phyloP scores from a whole-genome alignment of 192 early-diverging fungal species.

The Coemansia sp. region DNA sequence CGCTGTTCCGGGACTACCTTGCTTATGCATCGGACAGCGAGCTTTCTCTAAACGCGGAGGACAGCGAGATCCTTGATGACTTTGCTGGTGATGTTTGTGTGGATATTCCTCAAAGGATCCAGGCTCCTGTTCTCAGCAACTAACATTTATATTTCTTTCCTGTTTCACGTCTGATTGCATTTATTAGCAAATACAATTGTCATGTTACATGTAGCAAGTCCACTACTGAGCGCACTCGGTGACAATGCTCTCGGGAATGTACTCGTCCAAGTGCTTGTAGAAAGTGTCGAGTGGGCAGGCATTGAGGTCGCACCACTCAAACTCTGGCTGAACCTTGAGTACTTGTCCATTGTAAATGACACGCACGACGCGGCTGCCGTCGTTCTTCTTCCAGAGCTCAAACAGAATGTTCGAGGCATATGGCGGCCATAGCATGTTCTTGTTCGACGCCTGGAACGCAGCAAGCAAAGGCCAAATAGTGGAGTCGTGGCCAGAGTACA shows the following conservation, averaged over 20 bases:
- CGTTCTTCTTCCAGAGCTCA: constrained; percentile 57
- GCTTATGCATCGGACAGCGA: constrained; percentile 6
- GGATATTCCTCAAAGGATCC: constrained; percentile 6
- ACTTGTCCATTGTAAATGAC: constrained; percentile 62
- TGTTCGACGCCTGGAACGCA: constrained; percentile 36
- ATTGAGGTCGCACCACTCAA: constrained; percentile 54
- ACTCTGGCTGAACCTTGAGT: constrained; percentile 24
- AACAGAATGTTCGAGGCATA: constrained; percentile 59
- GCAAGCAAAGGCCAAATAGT: constrained; percentile 54
- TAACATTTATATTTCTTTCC: not conserved
- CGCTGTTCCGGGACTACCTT: constrained; percentile 51
- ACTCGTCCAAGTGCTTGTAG: constrained; percentile 27
- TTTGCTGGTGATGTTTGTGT: constrained; percentile 34
- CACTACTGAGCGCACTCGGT: constrained; percentile 21
- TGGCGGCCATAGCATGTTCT: constrained; percentile 57
- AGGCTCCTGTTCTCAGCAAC: not conserved
- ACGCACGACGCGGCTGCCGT: constrained; percentile 49
- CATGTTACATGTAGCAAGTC: not conserved
- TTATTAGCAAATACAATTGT: not conserved
- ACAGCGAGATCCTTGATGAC: not conserved
- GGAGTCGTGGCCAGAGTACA: constrained; percentile 60
- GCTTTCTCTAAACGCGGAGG: not conserved
- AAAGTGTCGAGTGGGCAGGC: constrained; percentile 46
- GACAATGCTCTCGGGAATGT: constrained; percentile 40
- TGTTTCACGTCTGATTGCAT: not conserved